These are phyloP conservation scores for Podaxis sp. DNA, from an alignment of 768 basidiomycete genomes.

Conservation along the genomic window DNA sequence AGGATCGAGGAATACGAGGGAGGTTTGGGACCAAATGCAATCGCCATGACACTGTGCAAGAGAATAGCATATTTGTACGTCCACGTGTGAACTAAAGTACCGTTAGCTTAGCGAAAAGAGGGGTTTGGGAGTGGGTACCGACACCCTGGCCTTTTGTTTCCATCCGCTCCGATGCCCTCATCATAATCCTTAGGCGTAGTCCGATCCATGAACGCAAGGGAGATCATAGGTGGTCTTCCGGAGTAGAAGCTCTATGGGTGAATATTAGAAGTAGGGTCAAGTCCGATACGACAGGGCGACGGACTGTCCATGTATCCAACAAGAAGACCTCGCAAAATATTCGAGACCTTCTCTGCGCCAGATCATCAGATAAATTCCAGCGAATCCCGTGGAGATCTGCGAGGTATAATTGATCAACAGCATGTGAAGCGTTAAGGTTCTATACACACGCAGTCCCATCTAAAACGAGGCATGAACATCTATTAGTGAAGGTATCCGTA, in stretches of 20 bases:
- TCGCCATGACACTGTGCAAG: constrained; percentile 49
- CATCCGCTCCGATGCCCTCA: constrained; percentile 32
- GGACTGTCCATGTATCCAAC: constrained; percentile 62
- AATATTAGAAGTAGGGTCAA: background rate
- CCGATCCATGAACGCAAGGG: constrained; percentile 53
- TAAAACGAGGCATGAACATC: constrained; percentile 16
- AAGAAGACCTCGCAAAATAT: constrained; percentile 73
- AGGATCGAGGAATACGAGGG: constrained; percentile 54
- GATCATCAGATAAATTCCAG: constrained; percentile 54
- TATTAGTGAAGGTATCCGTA: background rate
- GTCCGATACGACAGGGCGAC: constrained; percentile 12
- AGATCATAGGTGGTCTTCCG: constrained; percentile 60
- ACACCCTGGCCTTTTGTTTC: constrained; percentile 43
- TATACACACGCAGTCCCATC: constrained; percentile 53
- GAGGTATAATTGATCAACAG: background rate
- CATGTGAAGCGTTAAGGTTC: background rate
- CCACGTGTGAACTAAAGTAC: constrained; percentile 51
- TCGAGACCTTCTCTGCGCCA: constrained; percentile 46
- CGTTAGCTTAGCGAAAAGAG: background rate
- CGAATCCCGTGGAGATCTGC: constrained; percentile 59
- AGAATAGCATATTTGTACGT: constrained; percentile 53
- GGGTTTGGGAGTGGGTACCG: constrained; percentile 19
- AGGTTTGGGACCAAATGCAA: constrained; percentile 51
- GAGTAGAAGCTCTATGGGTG: constrained; percentile 54
- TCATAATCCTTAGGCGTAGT: constrained; percentile 49